Conservation (phyloP, 2,329 filamentous ascomycete genomes). For the Zasmidium citrigriseum region DNA sequence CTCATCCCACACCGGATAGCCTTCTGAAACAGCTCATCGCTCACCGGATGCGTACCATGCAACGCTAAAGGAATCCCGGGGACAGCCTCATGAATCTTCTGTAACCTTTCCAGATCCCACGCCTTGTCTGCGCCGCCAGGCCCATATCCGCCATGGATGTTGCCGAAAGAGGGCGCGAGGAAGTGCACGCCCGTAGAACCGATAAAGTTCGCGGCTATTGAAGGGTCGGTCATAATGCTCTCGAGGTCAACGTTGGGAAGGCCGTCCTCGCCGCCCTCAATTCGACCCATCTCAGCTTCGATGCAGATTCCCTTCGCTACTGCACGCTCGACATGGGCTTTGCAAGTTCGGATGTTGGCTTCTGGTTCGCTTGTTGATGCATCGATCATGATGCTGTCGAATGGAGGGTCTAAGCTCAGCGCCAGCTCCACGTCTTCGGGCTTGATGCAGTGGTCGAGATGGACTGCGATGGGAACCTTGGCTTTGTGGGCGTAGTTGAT, state of each 20-base stretch:
- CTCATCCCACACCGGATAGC: constrained; percentile 56
- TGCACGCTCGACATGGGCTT: constrained; percentile 24
- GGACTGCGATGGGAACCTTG: constrained; percentile 26
- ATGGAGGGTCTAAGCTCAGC: constrained; percentile 19
- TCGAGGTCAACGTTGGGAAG: constrained; percentile 28
- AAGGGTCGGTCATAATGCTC: constrained; percentile 27
- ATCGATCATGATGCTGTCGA: constrained; percentile 35
- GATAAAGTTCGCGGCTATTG: constrained; percentile 28
- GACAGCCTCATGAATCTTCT: constrained; percentile 37
- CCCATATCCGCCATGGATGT: constrained; percentile 31
- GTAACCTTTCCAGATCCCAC: constrained; percentile 36
- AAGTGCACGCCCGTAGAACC: constrained; percentile 26
- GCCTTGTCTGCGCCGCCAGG: constrained; percentile 30
- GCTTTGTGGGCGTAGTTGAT: constrained; percentile 20
- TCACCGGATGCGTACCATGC: constrained; percentile 59
- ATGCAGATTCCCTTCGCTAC: constrained; percentile 28
- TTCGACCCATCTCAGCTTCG: constrained; percentile 32
- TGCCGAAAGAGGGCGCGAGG: constrained; percentile 30
- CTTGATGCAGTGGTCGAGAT: constrained; percentile 28
- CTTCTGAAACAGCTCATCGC: constrained; percentile 47
- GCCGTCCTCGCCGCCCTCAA: constrained; percentile 35
- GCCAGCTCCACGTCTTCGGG: constrained; percentile 19
- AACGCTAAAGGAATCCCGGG: constrained; percentile 52
- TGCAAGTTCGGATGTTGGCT: constrained; percentile 28
- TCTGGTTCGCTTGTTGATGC: constrained; percentile 30